Evolutionary conservation across 768 basidiomycete species (phyloP), one percentile per base, ranked within the genome.

Genomic region (Russula earlei): DNA sequence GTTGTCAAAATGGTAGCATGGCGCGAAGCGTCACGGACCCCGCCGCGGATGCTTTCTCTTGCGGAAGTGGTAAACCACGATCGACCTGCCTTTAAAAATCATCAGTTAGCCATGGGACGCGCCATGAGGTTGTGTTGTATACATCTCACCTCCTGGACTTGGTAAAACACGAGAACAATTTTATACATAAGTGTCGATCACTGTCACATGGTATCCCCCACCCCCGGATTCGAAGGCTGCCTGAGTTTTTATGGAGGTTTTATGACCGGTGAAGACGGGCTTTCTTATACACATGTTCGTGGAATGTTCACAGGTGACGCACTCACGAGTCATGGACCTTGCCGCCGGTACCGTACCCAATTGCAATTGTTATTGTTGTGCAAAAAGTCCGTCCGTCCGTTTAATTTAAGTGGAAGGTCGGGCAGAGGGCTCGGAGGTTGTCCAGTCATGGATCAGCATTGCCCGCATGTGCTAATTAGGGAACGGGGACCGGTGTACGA

Each of bases 181-280:
- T 22, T 34, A 15, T 33, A 20, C 42, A 44, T 27, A 34, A 36
- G 19, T 9, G 15, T 12, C n/a, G 25, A 38, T 25, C 14, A 19
- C 20, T 17, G 50, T 47, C 56, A 52, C 50, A 57, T 57, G 51
- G 17, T 20, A n/a, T n/a, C n/a, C 1, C 24, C 37, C 4, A 6
- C 9, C 45, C 40, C 46, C 49, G 36, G 36, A 17, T 36, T 52
- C 20, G 4, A 15, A 4, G 11, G 17, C 24, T 25, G 41, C 33
- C 41, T 47, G 29, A 31, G 10, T 31, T 31, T 31, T 31, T 10
- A 31, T 31, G 5, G 29, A 31, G 10, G 10, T 53, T 56, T 51
- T n/a, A 57, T 52, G 33, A 34, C 50, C 56, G 51, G 33, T 47
- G 45, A 52, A 48, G 25, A 48, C 43, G 50, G 56, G 44, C 4